These are phyloP conservation scores for Gliomastix tumulicola DNA, from an alignment of 2,329 filamentous ascomycete species.

Conservation along the genomic window DNA sequence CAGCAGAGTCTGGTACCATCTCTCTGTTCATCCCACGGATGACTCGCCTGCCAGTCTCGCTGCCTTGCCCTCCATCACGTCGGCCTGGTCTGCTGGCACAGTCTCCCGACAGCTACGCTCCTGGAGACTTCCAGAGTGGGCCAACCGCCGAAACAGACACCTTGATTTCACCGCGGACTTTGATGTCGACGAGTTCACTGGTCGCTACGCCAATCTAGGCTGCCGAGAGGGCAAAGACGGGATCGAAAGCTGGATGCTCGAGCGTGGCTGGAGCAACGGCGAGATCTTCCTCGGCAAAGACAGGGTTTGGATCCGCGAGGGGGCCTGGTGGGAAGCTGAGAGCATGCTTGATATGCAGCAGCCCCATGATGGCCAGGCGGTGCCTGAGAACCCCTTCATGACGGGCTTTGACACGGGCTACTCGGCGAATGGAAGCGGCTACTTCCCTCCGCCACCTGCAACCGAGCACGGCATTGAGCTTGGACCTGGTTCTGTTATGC, in stretches of 20 bases:
- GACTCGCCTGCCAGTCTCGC: conserved; percentile 70
- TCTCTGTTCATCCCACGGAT: conserved; percentile 87
- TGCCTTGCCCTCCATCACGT: conserved; percentile 64
- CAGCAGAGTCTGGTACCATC: conserved; percentile 92
- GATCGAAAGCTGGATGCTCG: conserved; percentile 88
- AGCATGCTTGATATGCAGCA: conserved; percentile 88
- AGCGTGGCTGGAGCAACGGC: conserved; percentile 96
- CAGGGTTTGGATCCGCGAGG: conserved; percentile 91
- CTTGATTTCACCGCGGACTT: conserved; percentile 97
- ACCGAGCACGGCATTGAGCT: conserved; percentile 45
- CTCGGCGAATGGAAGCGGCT: conserved; percentile 58
- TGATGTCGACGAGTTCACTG: conserved; percentile 84
- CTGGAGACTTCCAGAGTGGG: conserved; percentile 95
- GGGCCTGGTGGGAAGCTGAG: conserved; percentile 96
- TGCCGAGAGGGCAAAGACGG: conserved; percentile 88
- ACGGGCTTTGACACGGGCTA: conserved; percentile 63
- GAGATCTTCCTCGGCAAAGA: conserved; percentile 88
- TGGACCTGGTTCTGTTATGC: conserved; percentile 35
- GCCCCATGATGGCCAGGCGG: conserved; percentile 33
- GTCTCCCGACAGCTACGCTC: conserved; percentile 88
- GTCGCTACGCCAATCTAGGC: conserved; percentile 74
- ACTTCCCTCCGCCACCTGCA: conserved; percentile 56
- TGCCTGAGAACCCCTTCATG: conserved; percentile 38
- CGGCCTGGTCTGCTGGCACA: conserved; percentile 86
- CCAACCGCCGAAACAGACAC: conserved; percentile 82